Evolutionary conservation across 805 yeast species (phyloP).

Genomic region (Metschnikowia aberdeeniae): DNA sequence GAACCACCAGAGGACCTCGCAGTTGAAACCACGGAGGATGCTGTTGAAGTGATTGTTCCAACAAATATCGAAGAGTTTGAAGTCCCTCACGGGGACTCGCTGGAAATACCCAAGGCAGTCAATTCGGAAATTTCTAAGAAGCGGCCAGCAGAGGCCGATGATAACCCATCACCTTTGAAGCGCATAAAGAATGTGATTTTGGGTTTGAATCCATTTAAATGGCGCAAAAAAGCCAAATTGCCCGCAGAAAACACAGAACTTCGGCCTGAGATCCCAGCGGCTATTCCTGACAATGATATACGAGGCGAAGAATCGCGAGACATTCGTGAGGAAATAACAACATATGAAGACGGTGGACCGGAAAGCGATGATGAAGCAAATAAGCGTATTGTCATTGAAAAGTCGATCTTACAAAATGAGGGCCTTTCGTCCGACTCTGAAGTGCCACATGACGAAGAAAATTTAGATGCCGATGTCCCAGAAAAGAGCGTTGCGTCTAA

Average conservation of each 20-base stretch:
- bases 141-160: conserved; percentile 2
- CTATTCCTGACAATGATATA: too few relatives aligned
- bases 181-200: conserved; percentile 6
- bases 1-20: conserved; percentile 4
- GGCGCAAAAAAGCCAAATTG: conserved; percentile 1
- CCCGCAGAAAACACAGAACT: too few relatives aligned
- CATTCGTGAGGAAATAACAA: too few relatives aligned
- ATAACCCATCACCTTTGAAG: conserved; percentile 11
- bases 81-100: neutral
- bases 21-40: conserved; percentile 10
- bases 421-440: too few relatives aligned
- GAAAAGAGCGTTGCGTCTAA: neutral
- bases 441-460: too few relatives aligned
- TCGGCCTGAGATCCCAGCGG: too few relatives aligned
- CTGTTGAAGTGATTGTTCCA: conserved; percentile 8
- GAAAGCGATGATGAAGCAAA: too few relatives aligned
- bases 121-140: neutral
- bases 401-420: too few relatives aligned
- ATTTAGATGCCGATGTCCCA: neutral
- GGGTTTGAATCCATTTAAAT: conserved; percentile 11
- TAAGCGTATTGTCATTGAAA: too few relatives aligned
- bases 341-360: too few relatives aligned
- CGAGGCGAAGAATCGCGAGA: too few relatives aligned
- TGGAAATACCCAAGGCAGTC: neutral
- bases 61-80: conserved; percentile 12